A percentile compares a stretch with the other conserved stretches of the same genome.
Conservation (phyloP, 2,329 filamentous ascomycete genomes). For the Aureobasidium pullulans region DNA sequence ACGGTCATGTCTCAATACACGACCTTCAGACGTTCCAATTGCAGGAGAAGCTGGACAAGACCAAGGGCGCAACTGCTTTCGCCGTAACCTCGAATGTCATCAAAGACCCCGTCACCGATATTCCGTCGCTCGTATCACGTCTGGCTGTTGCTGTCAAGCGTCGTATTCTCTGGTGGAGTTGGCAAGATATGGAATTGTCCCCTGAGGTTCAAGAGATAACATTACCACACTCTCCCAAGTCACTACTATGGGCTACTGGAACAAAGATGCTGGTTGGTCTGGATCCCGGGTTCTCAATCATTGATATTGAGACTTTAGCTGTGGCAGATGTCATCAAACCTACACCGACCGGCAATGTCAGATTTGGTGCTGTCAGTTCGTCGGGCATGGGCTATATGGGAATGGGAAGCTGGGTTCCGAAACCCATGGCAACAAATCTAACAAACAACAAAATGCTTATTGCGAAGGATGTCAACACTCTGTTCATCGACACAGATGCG, state of each 20-base stretch:
- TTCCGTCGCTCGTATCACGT: slow-evolving; percentile 86
- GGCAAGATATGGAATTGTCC: slow-evolving; percentile 87
- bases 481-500: slow-evolving; percentile 81
- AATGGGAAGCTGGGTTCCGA: slow-evolving; percentile 83
- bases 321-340: slow-evolving; percentile 74
- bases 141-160: slow-evolving; percentile 90
- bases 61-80: slow-evolving; percentile 82
- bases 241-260: slow-evolving; percentile 82
- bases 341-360: slow-evolving; percentile 57
- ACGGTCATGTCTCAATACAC: slow-evolving; percentile 81
- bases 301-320: slow-evolving; percentile 69
- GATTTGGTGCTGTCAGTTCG: slow-evolving; percentile 75
- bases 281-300: slow-evolving; percentile 82
- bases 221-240: slow-evolving; percentile 76
- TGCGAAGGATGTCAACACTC: slow-evolving; percentile 95
- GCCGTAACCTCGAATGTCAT: slow-evolving; percentile 94
- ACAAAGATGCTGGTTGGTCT: slow-evolving; percentile 83
- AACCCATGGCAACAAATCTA: slow-evolving; percentile 76
- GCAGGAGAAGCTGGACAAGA: slow-evolving; percentile 71
- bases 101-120: slow-evolving; percentile 76
- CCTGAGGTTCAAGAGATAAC: slow-evolving; percentile 68
- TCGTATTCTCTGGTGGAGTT: slow-evolving; percentile 83
- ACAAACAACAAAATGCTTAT: slow-evolving; percentile 78
- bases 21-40: slow-evolving; percentile 79
- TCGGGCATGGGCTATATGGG: slow-evolving; percentile 96